Evolutionary conservation across 768 basidiomycete species (phyloP).

Genomic region (Leccinellum rugosiceps): DNA sequence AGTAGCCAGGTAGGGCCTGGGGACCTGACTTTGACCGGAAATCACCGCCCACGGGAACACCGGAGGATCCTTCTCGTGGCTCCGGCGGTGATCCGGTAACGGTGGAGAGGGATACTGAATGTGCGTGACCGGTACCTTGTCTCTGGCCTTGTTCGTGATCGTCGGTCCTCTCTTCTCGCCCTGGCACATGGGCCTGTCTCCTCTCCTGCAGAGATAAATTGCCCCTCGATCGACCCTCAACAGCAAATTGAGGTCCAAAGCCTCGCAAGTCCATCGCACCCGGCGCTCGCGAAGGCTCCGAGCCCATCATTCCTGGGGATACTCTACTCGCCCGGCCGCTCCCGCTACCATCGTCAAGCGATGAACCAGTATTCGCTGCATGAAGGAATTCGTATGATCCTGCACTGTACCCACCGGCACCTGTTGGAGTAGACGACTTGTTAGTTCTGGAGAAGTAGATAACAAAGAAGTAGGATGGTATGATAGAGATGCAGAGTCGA

Average conservation of each 20-base stretch:
- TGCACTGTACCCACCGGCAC: slow-evolving; percentile 12
- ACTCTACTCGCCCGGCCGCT: slow-evolving; percentile 11
- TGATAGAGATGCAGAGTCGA: not conserved
- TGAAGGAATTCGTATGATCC: slow-evolving; percentile 24
- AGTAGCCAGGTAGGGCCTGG: slow-evolving; percentile 1
- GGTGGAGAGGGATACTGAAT: slow-evolving; percentile 27
- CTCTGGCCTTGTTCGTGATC: not conserved
- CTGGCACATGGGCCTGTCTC: not conserved
- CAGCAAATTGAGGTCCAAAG: not conserved
- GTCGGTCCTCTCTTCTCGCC: not conserved
- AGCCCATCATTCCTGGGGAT: slow-evolving; percentile 12
- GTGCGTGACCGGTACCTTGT: slow-evolving; percentile 9
- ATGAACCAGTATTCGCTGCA: slow-evolving; percentile 19
- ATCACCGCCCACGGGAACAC: not conserved
- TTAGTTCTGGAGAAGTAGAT: not conserved
- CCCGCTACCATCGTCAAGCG: slow-evolving; percentile 14
- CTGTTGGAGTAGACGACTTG: slow-evolving; percentile 6
- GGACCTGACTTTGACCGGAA: slow-evolving; percentile 1
- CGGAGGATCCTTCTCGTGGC: not conserved
- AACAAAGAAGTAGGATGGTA: not conserved
- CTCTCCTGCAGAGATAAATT: slow-evolving; percentile 1
- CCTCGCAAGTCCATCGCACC: not conserved
- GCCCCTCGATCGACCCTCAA: not conserved
- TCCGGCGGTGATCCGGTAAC: slow-evolving; percentile 19
- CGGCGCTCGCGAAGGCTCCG: slow-evolving; percentile 11